phyloP scores from a whole-genome alignment of 129 eudicot genomes.

The Helichrysum umbraculigerum region DNA sequence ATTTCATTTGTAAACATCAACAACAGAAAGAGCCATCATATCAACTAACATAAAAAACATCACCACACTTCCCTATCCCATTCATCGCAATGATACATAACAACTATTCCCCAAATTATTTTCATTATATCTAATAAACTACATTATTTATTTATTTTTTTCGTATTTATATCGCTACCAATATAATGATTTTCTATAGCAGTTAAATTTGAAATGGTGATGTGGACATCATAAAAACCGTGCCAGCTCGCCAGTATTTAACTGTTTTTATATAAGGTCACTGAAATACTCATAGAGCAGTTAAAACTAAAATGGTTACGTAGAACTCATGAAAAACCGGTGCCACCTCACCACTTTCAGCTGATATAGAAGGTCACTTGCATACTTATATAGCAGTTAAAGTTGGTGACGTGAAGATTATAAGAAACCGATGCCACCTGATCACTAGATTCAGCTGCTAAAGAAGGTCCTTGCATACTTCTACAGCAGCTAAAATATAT shows the following conservation, averaged over 20 bases:
- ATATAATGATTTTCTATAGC: background rate
- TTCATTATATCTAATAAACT: background rate
- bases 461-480: too few relatives aligned
- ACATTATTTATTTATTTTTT: too few relatives aligned
- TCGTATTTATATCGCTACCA: background rate
- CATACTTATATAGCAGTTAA: background rate
- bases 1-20: constrained; percentile 68
- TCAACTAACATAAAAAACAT: background rate
- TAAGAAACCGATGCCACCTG: background rate
- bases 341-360: background rate
- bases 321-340: background rate
- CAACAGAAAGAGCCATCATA: background rate
- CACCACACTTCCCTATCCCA: background rate
- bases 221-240: background rate
- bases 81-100: background rate
- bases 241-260: background rate
- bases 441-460: background rate
- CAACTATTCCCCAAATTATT: background rate
- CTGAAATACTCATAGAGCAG: background rate
- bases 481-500: too few relatives aligned
- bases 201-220: background rate
- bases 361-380: background rate
- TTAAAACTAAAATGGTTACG: background rate
- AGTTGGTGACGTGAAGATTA: background rate
- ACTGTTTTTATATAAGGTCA: background rate